These are phyloP conservation scores for Strobilomyces echinocephalus DNA, from an alignment of 768 basidiomycete species.

Conservation along the genomic window DNA sequence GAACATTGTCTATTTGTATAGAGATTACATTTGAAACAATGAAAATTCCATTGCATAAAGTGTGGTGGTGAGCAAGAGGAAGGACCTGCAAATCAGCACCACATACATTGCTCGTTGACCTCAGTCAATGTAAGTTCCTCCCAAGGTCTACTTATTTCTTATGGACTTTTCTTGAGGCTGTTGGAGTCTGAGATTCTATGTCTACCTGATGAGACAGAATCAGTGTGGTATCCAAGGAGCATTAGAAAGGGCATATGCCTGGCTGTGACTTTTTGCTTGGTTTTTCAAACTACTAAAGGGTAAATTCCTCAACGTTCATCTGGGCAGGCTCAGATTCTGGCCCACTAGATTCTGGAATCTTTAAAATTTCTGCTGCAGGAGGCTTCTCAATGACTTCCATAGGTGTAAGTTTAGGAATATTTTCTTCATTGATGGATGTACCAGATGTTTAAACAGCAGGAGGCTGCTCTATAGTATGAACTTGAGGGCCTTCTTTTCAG, in stretches of 20 bases:
- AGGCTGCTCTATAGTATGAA: background rate
- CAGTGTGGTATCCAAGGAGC: background rate
- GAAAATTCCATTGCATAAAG: too few relatives aligned
- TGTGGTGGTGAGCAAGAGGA: constrained; percentile 5
- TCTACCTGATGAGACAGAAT: constrained; percentile 17
- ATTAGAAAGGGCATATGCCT: constrained; percentile 6
- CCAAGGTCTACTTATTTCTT: constrained; percentile 28
- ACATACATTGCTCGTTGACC: constrained; percentile 43
- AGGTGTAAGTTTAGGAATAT: constrained; percentile 1
- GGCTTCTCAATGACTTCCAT: constrained; percentile 7
- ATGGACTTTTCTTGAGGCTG: constrained; percentile 16
- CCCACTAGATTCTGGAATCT: background rate
- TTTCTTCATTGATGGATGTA: constrained; percentile 5
- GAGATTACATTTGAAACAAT: too few relatives aligned
- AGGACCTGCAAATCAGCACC: background rate
- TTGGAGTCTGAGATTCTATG: constrained; percentile 26
- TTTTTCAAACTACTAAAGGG: constrained; percentile 9
- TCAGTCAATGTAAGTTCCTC: constrained; percentile 23
- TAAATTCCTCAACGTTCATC: constrained; percentile 14
- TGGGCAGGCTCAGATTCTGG: background rate
- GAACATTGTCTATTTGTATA: too few relatives aligned
- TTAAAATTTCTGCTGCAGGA: constrained; percentile 1
- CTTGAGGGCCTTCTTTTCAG: constrained; percentile 6
- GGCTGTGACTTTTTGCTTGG: constrained; percentile 8
- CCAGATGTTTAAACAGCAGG: background rate